Base-by-base conservation (phyloP, 371 early-diverging fungal species). In the Mucor racemosus region DNA sequence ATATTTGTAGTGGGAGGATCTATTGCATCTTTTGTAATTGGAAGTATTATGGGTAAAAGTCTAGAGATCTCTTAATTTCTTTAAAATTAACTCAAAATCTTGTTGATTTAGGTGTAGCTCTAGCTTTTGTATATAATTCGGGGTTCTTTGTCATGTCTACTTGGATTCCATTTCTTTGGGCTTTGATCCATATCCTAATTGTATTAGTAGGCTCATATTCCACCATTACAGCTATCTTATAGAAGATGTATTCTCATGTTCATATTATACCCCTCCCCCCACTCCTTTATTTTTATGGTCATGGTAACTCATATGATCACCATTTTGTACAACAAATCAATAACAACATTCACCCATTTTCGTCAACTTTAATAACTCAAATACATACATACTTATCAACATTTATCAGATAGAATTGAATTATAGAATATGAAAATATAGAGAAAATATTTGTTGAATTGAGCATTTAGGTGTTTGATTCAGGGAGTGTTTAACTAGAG, bases 131-230 rank as follows among this genome's bases (percentile, higher is more conserved):
- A 1, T 90, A 90, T 64, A 84, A 83, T 60, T 78, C 89, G 34
- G 90, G 90, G 1, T 78, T 80, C 50, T 90, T 88, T 72, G 81
- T 80, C 69, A 88, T 90, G 89, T 85, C 88, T 4, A 86, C 87
- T 11, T 90, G 90, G 90, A 83, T 88, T 26, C 90, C 90, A 1
- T 85, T 88, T 55, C 69, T 90, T 41, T 90, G 90, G 89, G 86
- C 84, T n/a, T 71, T 90, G 13, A 85, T 88, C 53, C 89, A 90
- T 69, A 84, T 87, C 0, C 67, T 90, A 11, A 73, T 88, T 19
- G 85, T 87, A 8, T 63, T 90, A 40, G 76, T 88, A 64, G 86
- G 88, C 1, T 83, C 85, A 36, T 88, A 87, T 64, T 86, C 90
- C 1, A 87, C 88, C 9, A 86, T 88, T 55, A 87, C 89, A 42